These are phyloP conservation scores for Pyrenula aspistea DNA, from an alignment of 495 filamentous ascomycete genomes.

Conservation along the genomic window DNA sequence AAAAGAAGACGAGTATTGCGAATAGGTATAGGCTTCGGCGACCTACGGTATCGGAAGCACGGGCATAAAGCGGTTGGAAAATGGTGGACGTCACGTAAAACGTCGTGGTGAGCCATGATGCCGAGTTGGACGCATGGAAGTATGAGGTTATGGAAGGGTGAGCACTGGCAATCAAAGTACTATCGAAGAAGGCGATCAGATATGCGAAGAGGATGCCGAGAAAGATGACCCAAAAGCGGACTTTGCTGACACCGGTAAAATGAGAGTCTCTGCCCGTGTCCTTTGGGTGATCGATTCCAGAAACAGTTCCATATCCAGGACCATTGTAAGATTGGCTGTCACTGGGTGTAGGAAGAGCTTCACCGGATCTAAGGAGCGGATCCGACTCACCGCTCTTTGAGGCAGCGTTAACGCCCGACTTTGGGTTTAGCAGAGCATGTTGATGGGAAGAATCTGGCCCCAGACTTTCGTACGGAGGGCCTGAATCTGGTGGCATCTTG, in stretches of 20 bases:
- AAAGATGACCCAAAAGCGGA: conserved; percentile 42
- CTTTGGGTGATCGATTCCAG: background rate
- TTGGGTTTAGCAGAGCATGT: too few species aligned
- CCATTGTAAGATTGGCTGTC: background rate
- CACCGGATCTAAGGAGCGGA: background rate
- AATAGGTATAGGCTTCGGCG: conserved; percentile 58
- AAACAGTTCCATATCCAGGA: background rate
- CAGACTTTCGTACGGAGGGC: too few species aligned
- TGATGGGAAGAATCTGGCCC: too few species aligned
- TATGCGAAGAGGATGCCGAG: conserved; percentile 32
- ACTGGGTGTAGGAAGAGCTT: background rate
- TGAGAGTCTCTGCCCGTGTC: conserved; percentile 17
- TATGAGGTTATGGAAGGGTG: conserved; percentile 75
- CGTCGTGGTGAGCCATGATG: conserved; percentile 71
- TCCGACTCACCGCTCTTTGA: background rate
- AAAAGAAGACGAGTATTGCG: conserved; percentile 48
- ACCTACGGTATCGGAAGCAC: conserved; percentile 61
- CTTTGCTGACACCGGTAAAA: conserved; percentile 33
- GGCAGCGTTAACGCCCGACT: too few species aligned
- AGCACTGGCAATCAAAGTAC: conserved; percentile 68
- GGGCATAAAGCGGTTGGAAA: conserved; percentile 61
- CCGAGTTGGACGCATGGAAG: conserved; percentile 61
- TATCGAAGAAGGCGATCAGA: conserved; percentile 54
- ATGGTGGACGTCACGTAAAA: conserved; percentile 67
- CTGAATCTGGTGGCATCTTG: too few species aligned